These are phyloP conservation scores for Suhomyces prunicola DNA, from an alignment of 805 yeast genomes.

Conservation along the genomic window DNA sequence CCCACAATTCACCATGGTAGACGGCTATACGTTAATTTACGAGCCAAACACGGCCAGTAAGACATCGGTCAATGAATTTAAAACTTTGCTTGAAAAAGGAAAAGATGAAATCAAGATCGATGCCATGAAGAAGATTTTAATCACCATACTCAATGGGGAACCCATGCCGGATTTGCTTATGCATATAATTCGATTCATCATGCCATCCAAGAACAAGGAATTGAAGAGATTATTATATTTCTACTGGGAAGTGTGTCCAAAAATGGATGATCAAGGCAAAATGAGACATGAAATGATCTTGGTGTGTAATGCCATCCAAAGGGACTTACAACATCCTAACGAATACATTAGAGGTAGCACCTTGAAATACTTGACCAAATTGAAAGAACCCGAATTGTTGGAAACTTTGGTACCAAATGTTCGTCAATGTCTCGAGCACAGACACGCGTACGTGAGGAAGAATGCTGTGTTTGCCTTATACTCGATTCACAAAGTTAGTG, in stretches of 20 bases:
- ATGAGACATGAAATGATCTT: slow-evolving; percentile 98
- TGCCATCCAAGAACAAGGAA: slow-evolving; percentile 91
- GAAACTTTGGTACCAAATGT: slow-evolving; percentile 95
- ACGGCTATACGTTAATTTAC: slow-evolving; percentile 74
- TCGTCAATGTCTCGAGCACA: slow-evolving; percentile 86
- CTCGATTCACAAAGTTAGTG: slow-evolving; percentile 78
- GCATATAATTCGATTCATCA: slow-evolving; percentile 95
- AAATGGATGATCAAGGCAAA: slow-evolving; percentile 81
- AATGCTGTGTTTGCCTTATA: slow-evolving; percentile 91
- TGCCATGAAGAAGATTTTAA: slow-evolving; percentile 84
- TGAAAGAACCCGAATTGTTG: slow-evolving; percentile 87
- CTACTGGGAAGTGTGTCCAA: slow-evolving; percentile 98
- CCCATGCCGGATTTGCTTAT: slow-evolving; percentile 88
- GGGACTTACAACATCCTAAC: slow-evolving; percentile 96
- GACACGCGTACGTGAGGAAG: slow-evolving; percentile 97
- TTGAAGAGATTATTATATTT: slow-evolving; percentile 89
- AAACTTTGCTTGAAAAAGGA: slow-evolving; percentile 78
- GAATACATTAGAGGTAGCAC: slow-evolving; percentile 96
- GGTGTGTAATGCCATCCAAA: slow-evolving; percentile 96
- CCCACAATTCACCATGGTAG: not conserved
- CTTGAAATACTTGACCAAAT: slow-evolving; percentile 82
- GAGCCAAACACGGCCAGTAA: slow-evolving; percentile 69
- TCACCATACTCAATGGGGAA: slow-evolving; percentile 88
- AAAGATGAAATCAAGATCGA: slow-evolving; percentile 83
- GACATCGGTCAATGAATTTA: slow-evolving; percentile 69